Base-by-base conservation (phyloP, 78 protist species). In the Dictyostelium brefeldianum region DNA sequence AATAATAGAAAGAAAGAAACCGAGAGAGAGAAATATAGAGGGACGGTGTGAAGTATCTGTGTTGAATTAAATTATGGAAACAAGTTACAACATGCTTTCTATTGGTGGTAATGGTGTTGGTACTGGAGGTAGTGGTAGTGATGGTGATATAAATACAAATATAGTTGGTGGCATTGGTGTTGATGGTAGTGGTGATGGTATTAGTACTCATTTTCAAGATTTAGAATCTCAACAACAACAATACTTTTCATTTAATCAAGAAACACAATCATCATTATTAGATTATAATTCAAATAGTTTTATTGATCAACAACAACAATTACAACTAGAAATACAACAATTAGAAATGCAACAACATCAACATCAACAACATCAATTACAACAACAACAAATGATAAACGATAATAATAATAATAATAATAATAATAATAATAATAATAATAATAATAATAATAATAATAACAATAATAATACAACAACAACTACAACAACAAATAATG, bases 281-380 rank as follows among this genome's bases (percentile, higher is more conserved):
- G 41, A 18, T n/a, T 14, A 20, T 15, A 36, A 36, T 36, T 36
- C 43, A 36, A 36, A 36, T 36, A 36, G 2, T 36, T 36, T 36
- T 36, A 2, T 36, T 36, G 43, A 53, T 6, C 81, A 77, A 25
- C 81, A 77, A 77, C 5, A 17, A 7, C 81, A 77, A 77, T 6
- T 12, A 2, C 27, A 51, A 15, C 81, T 48, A 15, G 15, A 22
- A 4, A 22, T 50, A 11, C 82, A 53, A 53, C 56, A 77, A 50
- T 10, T 48, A 29, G 65, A 50, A n/a, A 20, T 50, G 0, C 83
- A 78, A n/a, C 36, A 54, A 54, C 83, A 78, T 14, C 67, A 78
- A 54, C 64, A n/a, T 0, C 67, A 53, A 22, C 47, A 54, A 41
- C 1, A 43, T 0, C 80, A 74, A 78, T 41, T 51, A 50, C 65